These are phyloP conservation scores for Lyophyllum atratum DNA, from an alignment of 768 basidiomycete genomes.

Conservation along the genomic window DNA sequence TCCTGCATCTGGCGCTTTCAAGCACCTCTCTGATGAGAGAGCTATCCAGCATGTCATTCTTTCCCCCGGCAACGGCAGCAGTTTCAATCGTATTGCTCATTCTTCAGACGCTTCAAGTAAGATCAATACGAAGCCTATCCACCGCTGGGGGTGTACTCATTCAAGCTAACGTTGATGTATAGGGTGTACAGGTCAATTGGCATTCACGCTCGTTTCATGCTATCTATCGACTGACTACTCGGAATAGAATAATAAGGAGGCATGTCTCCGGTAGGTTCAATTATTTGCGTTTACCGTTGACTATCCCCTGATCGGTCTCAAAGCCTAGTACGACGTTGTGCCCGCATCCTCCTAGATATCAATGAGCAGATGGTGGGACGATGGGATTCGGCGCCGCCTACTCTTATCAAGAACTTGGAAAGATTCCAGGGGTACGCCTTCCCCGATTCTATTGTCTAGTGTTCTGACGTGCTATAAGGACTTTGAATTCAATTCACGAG, in stretches of 20 bases:
- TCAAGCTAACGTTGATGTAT: neutral
- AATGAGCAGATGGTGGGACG: conserved; percentile 45
- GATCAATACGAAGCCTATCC: neutral
- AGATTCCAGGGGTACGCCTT: conserved; percentile 40
- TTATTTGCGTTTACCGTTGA: neutral
- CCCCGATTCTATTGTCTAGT: neutral
- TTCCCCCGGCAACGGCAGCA: conserved; percentile 45
- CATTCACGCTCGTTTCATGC: neutral
- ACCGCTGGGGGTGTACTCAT: neutral
- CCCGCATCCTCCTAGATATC: conserved; percentile 43
- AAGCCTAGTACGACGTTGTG: conserved; percentile 37
- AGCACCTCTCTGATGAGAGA: conserved; percentile 19
- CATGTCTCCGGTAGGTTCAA: conserved; percentile 31
- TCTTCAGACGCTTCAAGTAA: conserved; percentile 47
- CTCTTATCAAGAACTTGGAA: conserved; percentile 38
- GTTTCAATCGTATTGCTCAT: conserved; percentile 42
- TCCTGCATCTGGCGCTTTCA: conserved; percentile 18
- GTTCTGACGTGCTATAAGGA: conserved; percentile 25
- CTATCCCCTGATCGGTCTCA: neutral
- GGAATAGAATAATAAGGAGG: conserved; percentile 35
- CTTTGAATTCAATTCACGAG: conserved; percentile 35
- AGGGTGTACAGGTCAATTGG: conserved; percentile 22
- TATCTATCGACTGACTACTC: conserved; percentile 19
- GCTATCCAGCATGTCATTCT: conserved; percentile 27
- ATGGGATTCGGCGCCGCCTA: conserved; percentile 43